Base-by-base conservation (phyloP, 768 basidiomycete genomes). In the Termitomyces sp. region DNA sequence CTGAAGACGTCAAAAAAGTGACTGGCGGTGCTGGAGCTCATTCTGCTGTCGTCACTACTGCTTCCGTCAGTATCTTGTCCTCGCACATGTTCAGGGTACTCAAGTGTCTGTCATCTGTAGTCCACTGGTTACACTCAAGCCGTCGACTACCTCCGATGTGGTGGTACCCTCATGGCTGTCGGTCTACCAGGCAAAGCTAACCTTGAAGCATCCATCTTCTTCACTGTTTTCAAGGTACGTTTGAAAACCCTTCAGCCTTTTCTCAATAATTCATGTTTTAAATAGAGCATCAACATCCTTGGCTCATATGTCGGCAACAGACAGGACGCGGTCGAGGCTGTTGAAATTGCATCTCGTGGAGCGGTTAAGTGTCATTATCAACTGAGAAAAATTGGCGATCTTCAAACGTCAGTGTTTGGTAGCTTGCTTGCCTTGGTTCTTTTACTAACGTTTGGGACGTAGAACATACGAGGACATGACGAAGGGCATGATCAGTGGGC, bases 291-390 rank as follows among this genome's bases (percentile, higher is more conserved):
- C 58, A 80, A 68, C 55, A 83, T 86, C 58, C 64, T 78, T 52
- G 84, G 83, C 14, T 82, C 79, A 3, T 79, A 78, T 55, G 75
- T 79, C 14, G 85, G 90, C 1, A 92, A 92, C 70, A 82, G 89
- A 40, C 91, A 93, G 70, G 94, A 95, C 66, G 85, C 92, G 3
- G 69, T 80, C 10, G 93, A 96, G 70, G 89, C 94, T 0, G 72
- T 95, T 45, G 80, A 83, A 2, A 85, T 94, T 49, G 92, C 91
- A 1, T 79, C 85, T 0, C 67, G 74, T 35, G 90, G 90, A 14
- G 81, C 82, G 53, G 87, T 92, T 54, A 87, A 83, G 67, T 83
- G 84, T 57, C 75, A 75, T 62, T 87, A 76, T 61, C 68, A 61
- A 43, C 50, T 72, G 50, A 79, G 73, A 67, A 74, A 74, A 0